Conservation (phyloP, 1,139 yeast genomes). For the Taiozyma sp. region DNA sequence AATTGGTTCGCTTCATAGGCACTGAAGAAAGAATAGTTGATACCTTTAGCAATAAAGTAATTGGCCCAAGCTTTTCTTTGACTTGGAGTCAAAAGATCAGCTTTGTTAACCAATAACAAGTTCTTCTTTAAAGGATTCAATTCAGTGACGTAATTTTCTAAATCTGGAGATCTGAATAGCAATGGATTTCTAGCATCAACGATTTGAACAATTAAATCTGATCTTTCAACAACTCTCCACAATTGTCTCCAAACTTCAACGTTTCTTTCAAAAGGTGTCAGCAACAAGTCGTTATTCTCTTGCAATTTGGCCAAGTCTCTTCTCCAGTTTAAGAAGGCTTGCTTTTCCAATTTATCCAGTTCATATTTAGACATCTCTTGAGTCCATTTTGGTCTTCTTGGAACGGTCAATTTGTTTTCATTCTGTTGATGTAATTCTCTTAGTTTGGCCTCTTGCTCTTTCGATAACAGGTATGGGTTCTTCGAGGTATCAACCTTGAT, state of each 20-base stretch:
- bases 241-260: constrained; percentile 98
- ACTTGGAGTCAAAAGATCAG: constrained; percentile 72
- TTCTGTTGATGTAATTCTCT: constrained; percentile 66
- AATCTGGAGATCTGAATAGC: constrained; percentile 82
- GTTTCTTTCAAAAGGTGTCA: constrained; percentile 97
- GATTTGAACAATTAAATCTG: constrained; percentile 91
- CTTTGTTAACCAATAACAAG: constrained; percentile 84
- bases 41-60: constrained; percentile 62
- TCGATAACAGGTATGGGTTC: constrained; percentile 53
- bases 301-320: constrained; percentile 80
- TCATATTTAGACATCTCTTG: constrained; percentile 65
- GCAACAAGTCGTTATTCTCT: constrained; percentile 69
- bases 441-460: constrained; percentile 60
- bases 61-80: constrained; percentile 88
- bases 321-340: constrained; percentile 92
- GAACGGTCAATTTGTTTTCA: constrained; percentile 82
- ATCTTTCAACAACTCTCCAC: constrained; percentile 97
- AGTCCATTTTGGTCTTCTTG: constrained; percentile 89
- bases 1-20: constrained; percentile 79
- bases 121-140: constrained; percentile 67
- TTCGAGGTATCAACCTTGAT: constrained; percentile 60
- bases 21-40: constrained; percentile 86
- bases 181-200: constrained; percentile 97
- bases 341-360: constrained; percentile 83
- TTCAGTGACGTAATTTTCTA: constrained; percentile 78